Base-by-base conservation (phyloP, 768 basidiomycete genomes). In the Collybia mongolica region DNA sequence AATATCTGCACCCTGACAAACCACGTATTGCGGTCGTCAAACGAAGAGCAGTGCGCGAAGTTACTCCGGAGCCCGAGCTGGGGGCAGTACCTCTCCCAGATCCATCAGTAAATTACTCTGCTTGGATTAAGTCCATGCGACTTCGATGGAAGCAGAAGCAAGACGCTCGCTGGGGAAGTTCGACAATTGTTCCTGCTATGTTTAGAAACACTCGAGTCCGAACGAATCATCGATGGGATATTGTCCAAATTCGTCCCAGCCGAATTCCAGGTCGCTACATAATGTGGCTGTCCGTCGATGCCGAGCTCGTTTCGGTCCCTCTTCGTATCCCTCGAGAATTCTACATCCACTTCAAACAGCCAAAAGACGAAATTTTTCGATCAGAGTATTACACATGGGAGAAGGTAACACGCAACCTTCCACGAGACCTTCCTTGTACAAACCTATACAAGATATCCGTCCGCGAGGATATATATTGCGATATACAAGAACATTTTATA, bases 321-420 rank as follows among this genome's bases (percentile, higher is more conserved):
- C 75, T 99, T 15, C 83, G 93, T 2, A 86, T 99, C 39, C 86
- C 91, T 2, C 82, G 96, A 29, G 86, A 95, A 60, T 97, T 98
- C 67, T 98, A 96, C 67, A 76, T 98, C 51, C 95, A 98, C 62
- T 76, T 96, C 49, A 86, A 93, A 65, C 79, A 77, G 18, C 74
- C 84, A n/a, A 72, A 42, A 29, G 51, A 79, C n/a, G 77, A 75
- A 2, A 68, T 86, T 22, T 95, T 95, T 68, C 81, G 74, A 28
- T 72, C 79, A 2, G 81, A 85, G 35, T 73, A 78, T 57, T 96
- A 96, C 63, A 66, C 80, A 12, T 75, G 75, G 53, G 86, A 91
- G 53, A 83, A 86, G 52, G 88, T 93, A 11, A 80, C 80, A 1
- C 76, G 89, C 15, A 87, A 82, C 52, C 67, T 98, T 28, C 97